Percentiles rank a stretch among this genome's conserved stretches.
Evolutionary conservation across 2,329 filamentous ascomycete species (phyloP).

Genomic region (Penicillium expansum): DNA sequence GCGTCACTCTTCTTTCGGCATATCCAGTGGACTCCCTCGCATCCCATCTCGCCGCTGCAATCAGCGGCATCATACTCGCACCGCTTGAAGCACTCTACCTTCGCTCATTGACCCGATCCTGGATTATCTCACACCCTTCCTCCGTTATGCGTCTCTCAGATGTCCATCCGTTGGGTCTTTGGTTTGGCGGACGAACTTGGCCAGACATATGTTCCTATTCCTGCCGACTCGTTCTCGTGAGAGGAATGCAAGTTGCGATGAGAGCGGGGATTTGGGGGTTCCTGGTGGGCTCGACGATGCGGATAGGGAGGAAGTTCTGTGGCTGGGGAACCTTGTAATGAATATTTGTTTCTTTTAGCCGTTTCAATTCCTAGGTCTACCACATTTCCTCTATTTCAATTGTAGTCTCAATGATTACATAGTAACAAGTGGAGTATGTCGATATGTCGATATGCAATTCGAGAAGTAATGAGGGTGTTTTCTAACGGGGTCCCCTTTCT

Average conservation of each 20-base stretch:
- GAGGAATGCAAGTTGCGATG: constrained; percentile 38
- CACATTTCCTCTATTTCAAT: background rate
- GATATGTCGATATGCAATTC: no score
- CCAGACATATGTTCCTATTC: constrained; percentile 35
- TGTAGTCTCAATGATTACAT: background rate
- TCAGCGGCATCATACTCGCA: constrained; percentile 39
- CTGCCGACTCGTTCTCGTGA: constrained; percentile 37
- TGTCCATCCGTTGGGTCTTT: constrained; percentile 32
- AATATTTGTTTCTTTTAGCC: background rate
- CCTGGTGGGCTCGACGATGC: constrained; percentile 37
- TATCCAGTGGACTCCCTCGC: constrained; percentile 44
- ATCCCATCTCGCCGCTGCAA: constrained; percentile 40
- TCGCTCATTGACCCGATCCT: constrained; percentile 40
- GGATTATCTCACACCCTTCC: constrained; percentile 32
- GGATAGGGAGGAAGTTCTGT: constrained; percentile 41
- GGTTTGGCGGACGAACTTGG: constrained; percentile 36
- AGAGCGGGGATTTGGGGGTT: constrained; percentile 40
- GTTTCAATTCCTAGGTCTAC: background rate
- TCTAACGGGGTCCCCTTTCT: background rate
- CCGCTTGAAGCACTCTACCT: constrained; percentile 43
- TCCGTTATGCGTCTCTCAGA: constrained; percentile 24
- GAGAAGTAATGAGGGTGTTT: background rate
- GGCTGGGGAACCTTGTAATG: constrained; percentile 38
- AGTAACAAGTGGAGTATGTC: background rate
- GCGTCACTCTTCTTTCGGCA: constrained; percentile 44